Evolutionary conservation across 441 rosid genomes (phyloP).

Genomic region (Populus hybrid): DNA sequence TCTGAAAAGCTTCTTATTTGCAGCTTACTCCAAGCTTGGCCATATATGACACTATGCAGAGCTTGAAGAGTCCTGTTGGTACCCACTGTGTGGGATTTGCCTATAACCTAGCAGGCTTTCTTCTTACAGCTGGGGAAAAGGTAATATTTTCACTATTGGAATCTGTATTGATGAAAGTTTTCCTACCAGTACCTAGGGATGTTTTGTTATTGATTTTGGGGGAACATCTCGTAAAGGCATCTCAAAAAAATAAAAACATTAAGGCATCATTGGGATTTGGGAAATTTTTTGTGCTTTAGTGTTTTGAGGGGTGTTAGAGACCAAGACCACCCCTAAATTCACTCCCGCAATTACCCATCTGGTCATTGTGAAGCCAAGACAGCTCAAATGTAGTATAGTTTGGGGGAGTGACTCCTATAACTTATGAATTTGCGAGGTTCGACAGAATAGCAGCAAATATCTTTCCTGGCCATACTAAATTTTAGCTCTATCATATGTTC

Average conservation of each 20-base stretch:
- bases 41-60: constrained; percentile 82
- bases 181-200: not conserved
- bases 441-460: not conserved
- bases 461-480: not conserved
- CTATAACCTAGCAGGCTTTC: constrained; percentile 74
- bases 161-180: not conserved
- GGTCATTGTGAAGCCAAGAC: constrained; percentile 5
- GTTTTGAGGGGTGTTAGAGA: not conserved
- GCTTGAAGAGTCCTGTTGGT: constrained; percentile 74
- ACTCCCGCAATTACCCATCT: not conserved
- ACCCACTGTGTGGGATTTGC: constrained; percentile 80
- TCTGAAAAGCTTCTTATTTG: constrained; percentile 23
- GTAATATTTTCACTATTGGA: constrained; percentile 28
- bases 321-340: not conserved
- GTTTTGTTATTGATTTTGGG: not conserved
- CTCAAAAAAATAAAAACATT: too few species aligned
- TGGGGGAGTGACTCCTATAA: not conserved
- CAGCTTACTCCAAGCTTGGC: constrained; percentile 85
- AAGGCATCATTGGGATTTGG: not conserved
- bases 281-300: not conserved
- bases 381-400: constrained; percentile 12
- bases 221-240: not conserved
- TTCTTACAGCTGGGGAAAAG: constrained; percentile 88
- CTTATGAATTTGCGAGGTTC: not conserved
- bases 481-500: not conserved